Evolutionary conservation across 2,329 filamentous ascomycete genomes (phyloP).

Genomic region (Alternaria sp.): DNA sequence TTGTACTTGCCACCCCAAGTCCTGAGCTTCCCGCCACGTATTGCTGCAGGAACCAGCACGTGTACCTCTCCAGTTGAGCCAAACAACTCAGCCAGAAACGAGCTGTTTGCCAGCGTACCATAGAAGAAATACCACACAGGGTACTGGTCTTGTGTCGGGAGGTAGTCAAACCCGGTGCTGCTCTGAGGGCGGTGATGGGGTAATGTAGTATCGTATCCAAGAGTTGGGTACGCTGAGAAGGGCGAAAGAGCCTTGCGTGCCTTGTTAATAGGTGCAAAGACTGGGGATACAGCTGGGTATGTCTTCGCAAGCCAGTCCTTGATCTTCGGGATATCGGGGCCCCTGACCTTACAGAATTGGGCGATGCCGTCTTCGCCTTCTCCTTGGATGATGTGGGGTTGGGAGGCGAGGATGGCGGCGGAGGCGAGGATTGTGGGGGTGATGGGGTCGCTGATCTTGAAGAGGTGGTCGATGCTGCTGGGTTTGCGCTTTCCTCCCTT

Average conservation of each 20-base stretch:
- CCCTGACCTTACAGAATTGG: neutral
- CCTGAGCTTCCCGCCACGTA: neutral
- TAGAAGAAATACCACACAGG: conserved; percentile 4
- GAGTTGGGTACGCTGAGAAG: neutral
- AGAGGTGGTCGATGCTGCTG: neutral
- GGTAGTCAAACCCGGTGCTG: neutral
- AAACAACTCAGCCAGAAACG: neutral
- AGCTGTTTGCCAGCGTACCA: neutral
- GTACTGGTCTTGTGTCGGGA: neutral
- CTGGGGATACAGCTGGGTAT: neutral
- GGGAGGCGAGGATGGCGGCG: neutral
- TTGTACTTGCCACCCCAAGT: neutral
- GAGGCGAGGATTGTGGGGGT: neutral
- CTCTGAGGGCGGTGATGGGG: neutral
- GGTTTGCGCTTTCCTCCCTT: neutral
- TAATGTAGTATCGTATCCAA: neutral
- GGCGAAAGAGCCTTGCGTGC: neutral
- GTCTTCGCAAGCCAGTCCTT: neutral
- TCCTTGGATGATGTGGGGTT: neutral
- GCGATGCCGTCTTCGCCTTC: neutral
- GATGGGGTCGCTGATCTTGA: neutral
- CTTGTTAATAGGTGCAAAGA: neutral
- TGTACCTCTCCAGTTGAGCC: neutral
- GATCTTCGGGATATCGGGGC: neutral
- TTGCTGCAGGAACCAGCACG: neutral